Evolutionary conservation across 2,329 filamentous ascomycete species (phyloP), one percentile per base, ranked within the genome.

Genomic region (Botrytis fragariae): DNA sequence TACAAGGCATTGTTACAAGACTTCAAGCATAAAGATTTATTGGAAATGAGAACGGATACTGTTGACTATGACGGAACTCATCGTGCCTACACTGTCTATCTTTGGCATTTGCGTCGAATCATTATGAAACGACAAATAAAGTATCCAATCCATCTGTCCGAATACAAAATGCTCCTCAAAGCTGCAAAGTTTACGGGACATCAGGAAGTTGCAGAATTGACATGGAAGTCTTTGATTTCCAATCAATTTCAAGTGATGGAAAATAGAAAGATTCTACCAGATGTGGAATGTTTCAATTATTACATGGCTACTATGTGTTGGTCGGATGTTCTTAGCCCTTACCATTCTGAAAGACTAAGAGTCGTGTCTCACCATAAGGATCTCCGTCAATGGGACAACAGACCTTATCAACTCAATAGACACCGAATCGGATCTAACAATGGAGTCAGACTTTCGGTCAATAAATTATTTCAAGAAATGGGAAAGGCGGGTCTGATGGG

Each of bases 111-210:
- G 29, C 62, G 65, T 14, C 70, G 69, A 12, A 76, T 77, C 4
- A 80, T 87, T 32, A 77, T 85, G 1, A 82, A 86, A 63, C 80
- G 80, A 22, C 76, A 77, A 45, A 16, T 42, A 12, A 80, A 79
- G 12, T 83, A 83, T 4, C 76, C 82, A 20, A 76, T 88, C 5
- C 82, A 82, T 6, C 78, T 86, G 22, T 79, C 81, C 0, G 86
- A 89, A 72, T 88, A 87, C 79, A 84, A 81, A 4, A 83, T 87
- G 74, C 81, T 90, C 6, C 81, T 90, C n/a, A 82, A 84, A 71
- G 86, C 84, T 76, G 86, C 87, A 37, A 82, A 84, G 35, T 82
- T 83, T 12, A 83, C 86, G 73, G 86, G 85, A 4, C 81, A 86
- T 79, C 80, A 76, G 2, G 73, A 76, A 2, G 80, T 85, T 75